phyloP scores from a whole-genome alignment of 179 eudicot genomes.

The Vitellaria paradoxa region DNA sequence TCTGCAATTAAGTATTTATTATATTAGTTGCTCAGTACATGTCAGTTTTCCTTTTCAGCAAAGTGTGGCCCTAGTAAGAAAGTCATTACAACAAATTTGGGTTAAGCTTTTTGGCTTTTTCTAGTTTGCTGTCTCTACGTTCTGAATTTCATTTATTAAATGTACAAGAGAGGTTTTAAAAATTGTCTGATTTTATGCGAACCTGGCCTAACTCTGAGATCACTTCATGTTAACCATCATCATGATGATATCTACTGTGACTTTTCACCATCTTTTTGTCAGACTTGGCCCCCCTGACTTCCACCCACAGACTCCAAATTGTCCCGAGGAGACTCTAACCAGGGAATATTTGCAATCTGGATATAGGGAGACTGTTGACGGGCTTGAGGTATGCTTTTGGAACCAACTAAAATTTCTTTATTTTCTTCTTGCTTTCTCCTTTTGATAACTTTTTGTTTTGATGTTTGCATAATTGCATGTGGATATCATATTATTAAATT shows the following conservation, averaged over 20 bases:
- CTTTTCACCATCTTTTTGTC: slow-evolving; percentile 21
- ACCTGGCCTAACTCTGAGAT: no score
- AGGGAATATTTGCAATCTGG: slow-evolving; percentile 84
- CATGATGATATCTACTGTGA: slow-evolving; percentile 8
- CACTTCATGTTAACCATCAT: neutral
- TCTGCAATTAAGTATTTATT: neutral
- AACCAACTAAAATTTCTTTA: slow-evolving; percentile 1
- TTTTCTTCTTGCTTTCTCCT: no score
- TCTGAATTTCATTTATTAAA: neutral
- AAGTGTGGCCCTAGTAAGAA: neutral
- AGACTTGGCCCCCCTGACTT: slow-evolving; percentile 95
- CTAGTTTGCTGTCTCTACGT: neutral
- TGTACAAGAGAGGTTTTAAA: no score
- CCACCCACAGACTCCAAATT: slow-evolving; percentile 71
- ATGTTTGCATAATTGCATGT: neutral
- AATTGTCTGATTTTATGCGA: neutral
- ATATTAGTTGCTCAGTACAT: slow-evolving; percentile 7
- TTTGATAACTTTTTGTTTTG: no score
- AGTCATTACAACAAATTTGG: neutral
- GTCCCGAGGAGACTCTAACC: slow-evolving; percentile 90
- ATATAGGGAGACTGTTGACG: slow-evolving; percentile 95
- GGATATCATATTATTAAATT: neutral
- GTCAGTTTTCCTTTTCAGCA: neutral
- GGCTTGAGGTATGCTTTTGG: slow-evolving; percentile 71
- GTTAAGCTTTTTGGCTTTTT: neutral